Conservation (phyloP, 208 protist genomes). For the Tritrichomonas foetus region DNA sequence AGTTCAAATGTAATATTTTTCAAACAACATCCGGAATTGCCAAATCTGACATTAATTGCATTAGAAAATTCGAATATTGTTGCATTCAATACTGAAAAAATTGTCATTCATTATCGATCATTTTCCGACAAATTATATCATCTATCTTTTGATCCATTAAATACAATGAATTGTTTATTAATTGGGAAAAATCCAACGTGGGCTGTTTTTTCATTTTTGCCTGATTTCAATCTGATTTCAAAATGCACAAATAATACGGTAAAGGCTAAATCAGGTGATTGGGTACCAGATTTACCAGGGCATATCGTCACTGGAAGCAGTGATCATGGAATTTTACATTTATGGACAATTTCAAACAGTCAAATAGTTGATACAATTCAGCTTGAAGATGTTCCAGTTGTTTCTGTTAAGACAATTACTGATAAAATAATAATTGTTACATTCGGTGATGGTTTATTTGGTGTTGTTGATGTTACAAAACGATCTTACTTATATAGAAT, state of each 20-base stretch:
- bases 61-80: too few relatives aligned
- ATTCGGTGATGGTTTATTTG: neutral
- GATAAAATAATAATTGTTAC: neutral
- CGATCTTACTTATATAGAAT: neutral
- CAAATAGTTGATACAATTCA: neutral
- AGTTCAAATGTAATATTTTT: too few relatives aligned
- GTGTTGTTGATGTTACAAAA: neutral
- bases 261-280: neutral
- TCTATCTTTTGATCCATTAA: neutral
- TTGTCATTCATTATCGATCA: too few relatives aligned
- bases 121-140: too few relatives aligned
- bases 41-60: too few relatives aligned
- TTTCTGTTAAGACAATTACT: neutral
- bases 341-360: neutral
- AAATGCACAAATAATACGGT: neutral
- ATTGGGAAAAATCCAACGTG: neutral
- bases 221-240: neutral
- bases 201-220: neutral
- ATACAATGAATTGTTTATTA: neutral
- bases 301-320: neutral
- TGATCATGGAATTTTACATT: neutral
- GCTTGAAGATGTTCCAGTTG: neutral
- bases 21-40: too few relatives aligned
- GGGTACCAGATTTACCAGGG: neutral
- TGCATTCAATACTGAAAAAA: too few relatives aligned